phyloP scores from a whole-genome alignment of 352 stramenopile species.

The Pythium brachiatum region DNA sequence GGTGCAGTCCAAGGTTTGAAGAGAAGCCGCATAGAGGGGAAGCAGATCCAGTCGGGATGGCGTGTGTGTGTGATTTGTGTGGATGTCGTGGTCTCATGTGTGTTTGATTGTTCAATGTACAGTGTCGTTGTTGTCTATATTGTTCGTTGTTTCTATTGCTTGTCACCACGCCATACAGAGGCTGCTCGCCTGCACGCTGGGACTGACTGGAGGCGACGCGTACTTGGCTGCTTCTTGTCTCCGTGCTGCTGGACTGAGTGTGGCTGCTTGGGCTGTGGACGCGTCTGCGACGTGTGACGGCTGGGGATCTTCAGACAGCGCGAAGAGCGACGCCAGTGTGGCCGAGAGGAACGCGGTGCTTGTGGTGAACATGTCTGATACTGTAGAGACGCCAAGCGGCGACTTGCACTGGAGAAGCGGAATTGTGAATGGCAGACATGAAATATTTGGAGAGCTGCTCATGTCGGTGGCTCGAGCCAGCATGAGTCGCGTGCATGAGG shows the following conservation, averaged over 20 bases:
- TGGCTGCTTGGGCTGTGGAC: neutral
- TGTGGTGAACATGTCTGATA: neutral
- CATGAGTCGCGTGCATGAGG: no score
- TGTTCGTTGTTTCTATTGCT: neutral
- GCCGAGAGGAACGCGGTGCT: neutral
- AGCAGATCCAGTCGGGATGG: no score
- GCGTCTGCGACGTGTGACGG: neutral
- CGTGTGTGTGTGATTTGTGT: no score
- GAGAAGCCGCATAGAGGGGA: no score
- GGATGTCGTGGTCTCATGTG: no score
- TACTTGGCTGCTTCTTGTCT: neutral
- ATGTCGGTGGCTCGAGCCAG: no score
- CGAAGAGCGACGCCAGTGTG: neutral
- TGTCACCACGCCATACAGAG: conserved; percentile 15
- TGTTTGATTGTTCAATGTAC: no score
- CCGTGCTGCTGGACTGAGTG: neutral
- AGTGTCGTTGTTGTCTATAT: neutral
- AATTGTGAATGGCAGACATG: no score
- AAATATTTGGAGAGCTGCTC: no score
- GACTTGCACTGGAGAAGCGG: no score
- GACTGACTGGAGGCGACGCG: conserved; percentile 5
- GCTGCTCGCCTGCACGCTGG: conserved; percentile 10
- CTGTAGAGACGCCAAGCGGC: neutral
- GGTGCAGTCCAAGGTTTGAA: no score
- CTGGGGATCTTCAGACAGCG: neutral